These are phyloP conservation scores for Xylaria sp. DNA, from an alignment of 2,329 filamentous ascomycete genomes.

Conservation along the genomic window DNA sequence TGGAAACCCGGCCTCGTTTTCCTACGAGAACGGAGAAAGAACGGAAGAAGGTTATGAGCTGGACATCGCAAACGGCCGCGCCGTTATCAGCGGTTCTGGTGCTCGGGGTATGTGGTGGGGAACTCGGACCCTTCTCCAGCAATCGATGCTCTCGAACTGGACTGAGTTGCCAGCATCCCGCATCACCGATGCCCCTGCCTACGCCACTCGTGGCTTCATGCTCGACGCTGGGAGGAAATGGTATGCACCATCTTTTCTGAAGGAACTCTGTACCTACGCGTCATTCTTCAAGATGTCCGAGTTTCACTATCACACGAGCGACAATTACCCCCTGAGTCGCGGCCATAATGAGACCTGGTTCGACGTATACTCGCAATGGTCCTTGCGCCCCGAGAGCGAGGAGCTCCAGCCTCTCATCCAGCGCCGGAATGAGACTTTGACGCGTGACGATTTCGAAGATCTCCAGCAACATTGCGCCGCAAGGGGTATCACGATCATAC, in stretches of 20 bases:
- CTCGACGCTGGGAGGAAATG: constrained; percentile 41
- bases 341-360: constrained; percentile 42
- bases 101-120: constrained; percentile 44
- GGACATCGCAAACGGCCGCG: constrained; percentile 31
- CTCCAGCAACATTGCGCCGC: constrained; percentile 46
- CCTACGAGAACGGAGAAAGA: constrained; percentile 41
- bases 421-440: constrained; percentile 42
- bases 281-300: constrained; percentile 45
- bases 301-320: constrained; percentile 46
- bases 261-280: constrained; percentile 40
- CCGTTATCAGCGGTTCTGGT: constrained; percentile 38
- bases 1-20: constrained; percentile 28
- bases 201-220: constrained; percentile 41
- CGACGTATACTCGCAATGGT: constrained; percentile 42
- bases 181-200: constrained; percentile 38
- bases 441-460: constrained; percentile 40
- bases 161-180: constrained; percentile 30
- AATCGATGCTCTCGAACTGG: constrained; percentile 32
- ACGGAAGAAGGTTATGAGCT: constrained; percentile 49
- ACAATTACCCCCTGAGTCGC: constrained; percentile 44
- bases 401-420: constrained; percentile 39
- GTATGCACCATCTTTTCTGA: constrained; percentile 38
- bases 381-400: constrained; percentile 35
- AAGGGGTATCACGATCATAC: constrained; percentile 48
- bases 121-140: constrained; percentile 41